Conservation (phyloP, 805 yeast species). For the Groenewaldozyma tartarivorans region DNA sequence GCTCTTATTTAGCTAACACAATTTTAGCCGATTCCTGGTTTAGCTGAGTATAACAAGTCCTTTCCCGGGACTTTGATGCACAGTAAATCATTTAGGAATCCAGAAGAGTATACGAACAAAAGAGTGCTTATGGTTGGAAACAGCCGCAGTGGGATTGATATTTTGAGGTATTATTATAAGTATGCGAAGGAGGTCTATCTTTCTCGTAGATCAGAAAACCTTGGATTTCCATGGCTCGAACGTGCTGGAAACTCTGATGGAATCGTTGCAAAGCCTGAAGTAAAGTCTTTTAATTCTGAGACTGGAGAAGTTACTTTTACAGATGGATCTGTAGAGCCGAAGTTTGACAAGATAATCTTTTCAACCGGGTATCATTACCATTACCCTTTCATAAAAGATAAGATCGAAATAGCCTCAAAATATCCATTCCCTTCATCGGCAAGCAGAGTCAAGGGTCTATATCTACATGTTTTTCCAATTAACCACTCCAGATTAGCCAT, state of each 20-base stretch:
- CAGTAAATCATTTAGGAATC: constrained; percentile 45
- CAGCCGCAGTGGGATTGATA: constrained; percentile 68
- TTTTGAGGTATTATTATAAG: too few species aligned
- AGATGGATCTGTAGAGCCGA: constrained; percentile 3
- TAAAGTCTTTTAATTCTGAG: background rate
- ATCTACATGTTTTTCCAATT: constrained; percentile 8
- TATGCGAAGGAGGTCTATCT: too few species aligned
- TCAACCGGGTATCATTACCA: constrained; percentile 9
- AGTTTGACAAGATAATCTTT: constrained; percentile 5
- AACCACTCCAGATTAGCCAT: constrained; percentile 5
- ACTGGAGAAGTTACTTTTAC: constrained; percentile 5
- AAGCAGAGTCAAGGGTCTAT: constrained; percentile 5
- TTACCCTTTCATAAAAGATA: constrained; percentile 6
- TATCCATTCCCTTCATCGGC: constrained; percentile 4
- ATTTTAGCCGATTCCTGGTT: too few species aligned
- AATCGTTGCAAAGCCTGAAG: background rate
- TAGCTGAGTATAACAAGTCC: constrained; percentile 35
- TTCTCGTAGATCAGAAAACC: constrained; percentile 1
- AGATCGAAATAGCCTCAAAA: too few species aligned
- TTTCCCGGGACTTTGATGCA: constrained; percentile 45
- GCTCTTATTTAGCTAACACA: too few species aligned
- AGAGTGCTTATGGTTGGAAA: constrained; percentile 62
- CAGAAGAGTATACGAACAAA: constrained; percentile 35
- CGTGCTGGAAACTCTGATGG: constrained; percentile 4
- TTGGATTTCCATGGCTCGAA: too few species aligned